Evolutionary conservation across 2,329 filamentous ascomycete species (phyloP), one percentile per base, ranked within the genome.

Genomic region (Cercospora sp.): DNA sequence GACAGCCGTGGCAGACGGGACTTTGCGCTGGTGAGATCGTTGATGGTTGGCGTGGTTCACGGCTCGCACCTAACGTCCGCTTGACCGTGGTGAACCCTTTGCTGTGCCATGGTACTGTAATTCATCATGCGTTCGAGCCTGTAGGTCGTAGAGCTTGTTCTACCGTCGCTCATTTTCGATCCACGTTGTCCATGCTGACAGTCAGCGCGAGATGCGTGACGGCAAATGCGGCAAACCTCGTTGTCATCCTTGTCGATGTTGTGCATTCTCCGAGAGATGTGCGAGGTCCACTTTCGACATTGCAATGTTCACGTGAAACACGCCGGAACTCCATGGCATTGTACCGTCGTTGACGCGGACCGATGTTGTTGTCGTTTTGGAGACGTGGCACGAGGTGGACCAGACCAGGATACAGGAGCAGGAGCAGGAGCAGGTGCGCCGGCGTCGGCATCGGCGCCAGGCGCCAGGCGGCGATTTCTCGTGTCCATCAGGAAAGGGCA

Each of bases 1-100:
- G 18, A 30, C 30, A 31, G 30, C 18, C 31, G 23, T 64, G 62
- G 62, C 62, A 51, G 20, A 58, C 62, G 62, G 48, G 48, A 58
- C 31, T 64, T 58, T 42, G 48, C 61, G 45, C 13, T 48, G 26
- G 61, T 63, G 61, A 3, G 13, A 53, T 36, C 61, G 33, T 31
- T 20, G 18, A 62, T 62, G 60, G 60, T 62, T 51, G 26, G 48
- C 30, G 23, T 42, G 62, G 51, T 9, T 23, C 26, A 48, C 20
- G 40, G 13, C 36, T 58, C 51, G 42, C 57, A 33, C 33, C 59
- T 33, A 45, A 53, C 48, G 48, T 31, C 30, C 42, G 61, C 28
- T 63, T 31, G 42, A 53, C 61, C 48, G 40, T 36, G 31, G 28
- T 20, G 31, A 23, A 20, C 28, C 55, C 28, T 36, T 33, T 31